Base-by-base conservation (phyloP, 495 filamentous ascomycete species). In the Amorphotheca resinae region DNA sequence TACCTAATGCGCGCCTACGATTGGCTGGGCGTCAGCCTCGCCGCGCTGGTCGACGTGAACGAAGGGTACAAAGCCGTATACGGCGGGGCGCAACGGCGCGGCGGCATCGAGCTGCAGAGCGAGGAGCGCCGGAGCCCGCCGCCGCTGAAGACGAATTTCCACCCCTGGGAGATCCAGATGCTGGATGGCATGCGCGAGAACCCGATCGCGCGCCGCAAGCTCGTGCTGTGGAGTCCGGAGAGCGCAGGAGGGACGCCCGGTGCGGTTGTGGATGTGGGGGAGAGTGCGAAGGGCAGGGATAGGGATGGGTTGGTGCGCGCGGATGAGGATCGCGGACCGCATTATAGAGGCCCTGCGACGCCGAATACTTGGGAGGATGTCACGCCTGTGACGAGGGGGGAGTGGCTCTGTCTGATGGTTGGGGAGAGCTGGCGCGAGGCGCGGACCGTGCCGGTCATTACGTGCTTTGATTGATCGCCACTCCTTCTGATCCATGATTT, bases 1-100 rank as follows among this genome's bases (percentile, higher is more conserved):
- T 70, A 73, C 38, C 67, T 84, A 28, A 61, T 78, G 40, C 65
- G 70, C 15, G 69, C 73, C 17, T 84, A 82, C 48, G 70, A 77
- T 28, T 79, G 75, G 58, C 62, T 84, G 2, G 64, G 70, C 23
- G 62, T 79, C 8, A 63, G 61, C 30, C 64, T 76, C 21, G 60
- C 66, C 4, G 67, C 75, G 6, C 57, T 82, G 16, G 53, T 60
- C 9, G 70, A 74, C 11, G 66, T 82, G 2, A 74, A 77, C 38
- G 51, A 57, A 32, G 70, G 72, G 31, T 82, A 82, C 49, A 65
- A 66, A 30, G 59, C 61, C n/a, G 65, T 69, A 3, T 76, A 79
- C 48, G 70, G 69, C 1, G 64, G 66, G 0, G 36, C 33, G 0
- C 52, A 62, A 8, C 50, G 47, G 11, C 42, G 28, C 9, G 57